Evolutionary conservation across 352 stramenopile species (phyloP), one percentile per base, ranked within the genome.

Genomic region (Globisporangium okanoganense): DNA sequence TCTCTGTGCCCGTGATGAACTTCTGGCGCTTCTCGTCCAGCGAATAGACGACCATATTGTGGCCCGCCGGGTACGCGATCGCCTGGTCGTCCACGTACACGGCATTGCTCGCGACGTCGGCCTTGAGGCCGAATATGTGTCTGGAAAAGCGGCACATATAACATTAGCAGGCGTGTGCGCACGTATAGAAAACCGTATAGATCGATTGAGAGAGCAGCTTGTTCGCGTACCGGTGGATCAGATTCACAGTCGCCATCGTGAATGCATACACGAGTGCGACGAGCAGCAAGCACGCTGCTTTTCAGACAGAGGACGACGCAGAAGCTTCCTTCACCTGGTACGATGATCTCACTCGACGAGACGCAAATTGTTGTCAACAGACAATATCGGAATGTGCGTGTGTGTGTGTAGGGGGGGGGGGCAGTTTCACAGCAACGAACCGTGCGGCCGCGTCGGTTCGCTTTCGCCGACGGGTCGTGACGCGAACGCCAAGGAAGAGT

Each of bases 121-220:
- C 67, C 55, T 97, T 97, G 49, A 97, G 74, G 0, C 93, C 93
- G 59, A 98, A 98, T 53, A 97, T 89, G 65, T 97, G 90, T 10
- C 82, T 88, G 50, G 7, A 24, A 44, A 45, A 33, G 14, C 29
- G 44, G 16, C 7, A 38, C 14, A 5, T 16, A 22, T 45, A 20
- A 40, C 24, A 24, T 25, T 31, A 35, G 38, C 5, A 38, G 12
- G 48, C 25, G 5, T 20, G 25, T 16, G 13, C 35, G 35, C 7
- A 57, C 6, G 25, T 8, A 35, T 10, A 45, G 31, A 45, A 3
- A 43, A 18, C 14, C 9, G 35, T 36, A 24, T 24, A 12, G 18
- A 49, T 22, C 7, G 25, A 14, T 4, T 6, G 50, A 20, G 52
- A 40, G 18, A 16, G n/a, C 5, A 43, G 49, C 4, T 31, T 25